Evolutionary conservation across 495 filamentous ascomycete genomes (phyloP).

Genomic region (Podospora pseudoanserina): DNA sequence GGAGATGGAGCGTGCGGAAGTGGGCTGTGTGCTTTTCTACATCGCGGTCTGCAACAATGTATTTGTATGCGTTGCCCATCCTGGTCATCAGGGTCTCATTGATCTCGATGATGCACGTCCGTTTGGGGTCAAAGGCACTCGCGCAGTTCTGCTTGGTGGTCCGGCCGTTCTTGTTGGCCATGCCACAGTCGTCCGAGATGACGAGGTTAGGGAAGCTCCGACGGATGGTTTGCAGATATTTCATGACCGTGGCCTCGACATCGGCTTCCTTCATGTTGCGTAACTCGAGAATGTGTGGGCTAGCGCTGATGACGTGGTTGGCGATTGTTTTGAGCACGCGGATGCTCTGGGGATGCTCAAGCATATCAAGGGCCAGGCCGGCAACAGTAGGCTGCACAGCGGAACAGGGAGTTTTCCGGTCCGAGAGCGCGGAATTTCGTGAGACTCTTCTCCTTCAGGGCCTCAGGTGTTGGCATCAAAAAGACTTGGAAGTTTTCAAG

Average conservation of each 20-base stretch:
- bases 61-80: background rate
- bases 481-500: background rate
- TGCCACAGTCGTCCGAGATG: slow-evolving; percentile 5
- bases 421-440: background rate
- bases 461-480: background rate
- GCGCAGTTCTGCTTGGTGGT: slow-evolving; percentile 8
- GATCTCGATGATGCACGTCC: slow-evolving; percentile 2
- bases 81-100: slow-evolving; percentile 5
- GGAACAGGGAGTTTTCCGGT: background rate
- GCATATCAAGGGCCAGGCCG: slow-evolving; percentile 1
- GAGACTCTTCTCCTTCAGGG: background rate
- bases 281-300: background rate
- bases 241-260: background rate
- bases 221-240: slow-evolving; percentile 2
- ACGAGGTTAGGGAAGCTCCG: slow-evolving; percentile 7
- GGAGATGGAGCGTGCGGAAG: slow-evolving; percentile 2
- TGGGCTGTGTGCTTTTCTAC: background rate
- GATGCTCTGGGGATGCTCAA: background rate
- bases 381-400: background rate
- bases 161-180: slow-evolving; percentile 10
- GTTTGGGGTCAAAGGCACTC: background rate
- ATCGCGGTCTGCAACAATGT: background rate
- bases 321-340: background rate
- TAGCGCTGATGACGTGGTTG: background rate
- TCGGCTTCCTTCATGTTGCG: background rate